Conservation (phyloP, 192 early-diverging fungal species). For the Umbelopsis ramanniana region DNA sequence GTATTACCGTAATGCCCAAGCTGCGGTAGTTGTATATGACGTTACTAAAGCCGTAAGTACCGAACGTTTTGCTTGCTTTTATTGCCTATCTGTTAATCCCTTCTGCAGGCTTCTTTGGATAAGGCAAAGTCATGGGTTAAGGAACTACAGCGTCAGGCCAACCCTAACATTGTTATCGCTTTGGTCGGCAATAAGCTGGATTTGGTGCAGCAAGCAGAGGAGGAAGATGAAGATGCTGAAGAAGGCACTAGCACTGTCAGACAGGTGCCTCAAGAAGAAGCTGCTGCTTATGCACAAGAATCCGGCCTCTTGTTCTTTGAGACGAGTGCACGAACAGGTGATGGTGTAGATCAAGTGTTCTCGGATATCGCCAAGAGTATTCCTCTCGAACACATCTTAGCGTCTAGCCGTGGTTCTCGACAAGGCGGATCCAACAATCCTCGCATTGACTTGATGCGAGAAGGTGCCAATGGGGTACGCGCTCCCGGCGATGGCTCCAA, state of each 20-base stretch:
- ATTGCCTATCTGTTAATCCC: not conserved
- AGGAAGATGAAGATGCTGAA: slow-evolving; percentile 39
- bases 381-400: slow-evolving; percentile 40
- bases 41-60: slow-evolving; percentile 75
- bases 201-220: slow-evolving; percentile 48
- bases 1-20: slow-evolving; percentile 99
- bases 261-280: slow-evolving; percentile 53
- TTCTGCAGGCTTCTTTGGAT: slow-evolving; percentile 75
- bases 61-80: not conserved
- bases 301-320: slow-evolving; percentile 88
- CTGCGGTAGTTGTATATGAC: slow-evolving; percentile 96
- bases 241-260: slow-evolving; percentile 32
- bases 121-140: slow-evolving; percentile 98
- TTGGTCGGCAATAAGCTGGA: slow-evolving; percentile 98
- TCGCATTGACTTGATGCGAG: slow-evolving; percentile 19
- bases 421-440: slow-evolving; percentile 12
- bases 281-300: slow-evolving; percentile 60
- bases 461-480: slow-evolving; percentile 6
- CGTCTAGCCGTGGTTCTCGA: slow-evolving; percentile 19
- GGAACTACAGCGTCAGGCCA: slow-evolving; percentile 97
- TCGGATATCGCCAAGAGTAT: slow-evolving; percentile 72
- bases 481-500: slow-evolving; percentile 14
- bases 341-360: slow-evolving; percentile 90
- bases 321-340: slow-evolving; percentile 91
- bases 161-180: slow-evolving; percentile 96